Evolutionary conservation across 2,329 filamentous ascomycete species (phyloP), one percentile per base, ranked within the genome.

Genomic region (Talaromyces sp.): DNA sequence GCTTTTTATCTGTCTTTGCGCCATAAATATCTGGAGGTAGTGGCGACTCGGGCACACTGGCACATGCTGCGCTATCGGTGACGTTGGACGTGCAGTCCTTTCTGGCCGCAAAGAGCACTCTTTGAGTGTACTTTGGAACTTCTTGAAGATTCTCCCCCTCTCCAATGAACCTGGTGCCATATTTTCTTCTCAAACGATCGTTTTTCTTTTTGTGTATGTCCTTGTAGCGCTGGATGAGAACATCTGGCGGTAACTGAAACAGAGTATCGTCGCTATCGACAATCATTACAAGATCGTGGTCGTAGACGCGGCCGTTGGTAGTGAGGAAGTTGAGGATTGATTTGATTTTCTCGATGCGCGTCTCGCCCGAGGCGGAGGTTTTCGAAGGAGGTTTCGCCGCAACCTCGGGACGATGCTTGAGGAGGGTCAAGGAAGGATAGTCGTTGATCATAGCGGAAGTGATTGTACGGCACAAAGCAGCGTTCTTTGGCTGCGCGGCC

Each of bases 191-290:
- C 48, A 88, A 72, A 27, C 80, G 78, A 32, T 72, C 70, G 63
- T 88, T 85, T 29, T 81, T 82, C 56, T 79, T 77, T n/a, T 77
- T 74, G 19, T 83, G 69, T 17, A 85, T 73, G 14, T 77, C 74
- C 64, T 85, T 83, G 70, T 88, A 90, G 50, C 87, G 80, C 64
- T 81, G 75, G 27, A 90, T 80, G 64, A 89, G 74, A 21, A 88
- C 77, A 48, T 87, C 82, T 2, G 84, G 81, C 0, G 86, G 85
- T 2, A 89, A 75, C 69, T 90, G 87, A 61, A 88, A 84, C 74
- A 85, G 85, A 1, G 85, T 78, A 61, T 89, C 85, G 68, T 84
- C 81, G 1, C 83, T 85, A 68, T 89, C 86, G 6, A 86, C 79
- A 53, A 89, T 77, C 60, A 89, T 72, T 8, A 88, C 80, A 29